Base-by-base conservation (phyloP, 192 early-diverging fungal species). In the Coemansia sp. region DNA sequence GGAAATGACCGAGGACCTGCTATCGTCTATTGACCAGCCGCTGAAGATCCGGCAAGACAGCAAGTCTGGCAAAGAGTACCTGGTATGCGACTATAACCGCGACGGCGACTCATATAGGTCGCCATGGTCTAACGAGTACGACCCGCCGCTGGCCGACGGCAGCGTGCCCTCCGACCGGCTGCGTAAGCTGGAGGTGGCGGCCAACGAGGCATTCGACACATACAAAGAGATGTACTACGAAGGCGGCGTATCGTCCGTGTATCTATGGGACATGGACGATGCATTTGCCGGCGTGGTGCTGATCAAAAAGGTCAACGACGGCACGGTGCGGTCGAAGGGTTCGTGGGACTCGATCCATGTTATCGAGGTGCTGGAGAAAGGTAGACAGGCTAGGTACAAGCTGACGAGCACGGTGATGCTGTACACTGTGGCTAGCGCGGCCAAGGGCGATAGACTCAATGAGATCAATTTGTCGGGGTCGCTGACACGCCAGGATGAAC, bases 341-440 rank as follows among this genome's bases (percentile, higher is more conserved):
- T 89, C 94, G 18, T 99, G 97, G 97, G 97, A 99, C 72, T 98
- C 96, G 12, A 97, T 98, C 73, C 97, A 99, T 67, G 95, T 99
- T 5, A 87, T 99, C 62, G 94, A 96, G 74, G 96, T 93, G 5
- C 77, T 90, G 66, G 93, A 97, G 78, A 88, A 90, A 67, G 89
- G 90, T 15, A 91, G 94, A 37, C 86, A 83, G 56, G 95, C 94
- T n/a, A 89, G 91, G 51, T 99, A 99, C 86, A 96, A 96, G 73
- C 86, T 98, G 59, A 99, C 97, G 7, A 95, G 95, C 37, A 98
- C 97, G 4, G 88, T 99, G 34, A 95, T 98, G 91, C 85, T 99
- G 5, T 94, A 96, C 71, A 92, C 96, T 79, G 80, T 91, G 39
- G 93, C 93, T 37, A 87, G 69, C 45, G 76, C 68, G 1, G 86